These are phyloP conservation scores for Colletotrichum spaethianum DNA, from an alignment of 2,329 filamentous ascomycete genomes.

Conservation along the genomic window DNA sequence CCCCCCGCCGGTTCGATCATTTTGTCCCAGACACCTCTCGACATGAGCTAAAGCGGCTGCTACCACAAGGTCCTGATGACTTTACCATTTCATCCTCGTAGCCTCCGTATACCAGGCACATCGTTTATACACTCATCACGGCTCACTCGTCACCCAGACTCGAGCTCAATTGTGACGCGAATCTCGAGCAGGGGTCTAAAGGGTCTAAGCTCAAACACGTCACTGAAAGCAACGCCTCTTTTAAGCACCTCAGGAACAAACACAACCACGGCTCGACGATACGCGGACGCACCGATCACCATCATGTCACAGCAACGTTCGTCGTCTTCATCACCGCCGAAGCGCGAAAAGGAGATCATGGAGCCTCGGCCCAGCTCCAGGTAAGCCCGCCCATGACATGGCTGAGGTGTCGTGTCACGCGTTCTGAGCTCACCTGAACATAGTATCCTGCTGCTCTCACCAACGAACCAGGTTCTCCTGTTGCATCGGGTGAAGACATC, in stretches of 20 bases:
- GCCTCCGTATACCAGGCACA: neutral
- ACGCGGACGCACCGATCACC: neutral
- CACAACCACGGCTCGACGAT: neutral
- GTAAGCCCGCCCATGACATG: conserved; percentile 52
- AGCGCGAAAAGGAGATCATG: conserved; percentile 47
- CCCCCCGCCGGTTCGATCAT: neutral
- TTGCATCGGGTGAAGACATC: conserved; percentile 89
- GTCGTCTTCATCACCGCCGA: conserved; percentile 33
- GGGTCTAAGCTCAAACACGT: conserved; percentile 15
- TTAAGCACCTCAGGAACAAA: neutral
- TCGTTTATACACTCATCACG: neutral
- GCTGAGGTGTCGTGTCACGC: neutral
- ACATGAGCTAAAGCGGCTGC: conserved; percentile 13
- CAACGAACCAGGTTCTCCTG: conserved; percentile 88
- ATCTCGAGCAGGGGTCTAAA: neutral
- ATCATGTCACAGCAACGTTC: conserved; percentile 36
- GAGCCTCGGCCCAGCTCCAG: conserved; percentile 76
- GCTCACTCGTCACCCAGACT: neutral
- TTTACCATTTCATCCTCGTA: neutral
- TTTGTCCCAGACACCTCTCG: conserved; percentile 19
- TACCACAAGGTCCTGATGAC: conserved; percentile 9
- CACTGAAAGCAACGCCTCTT: conserved; percentile 4
- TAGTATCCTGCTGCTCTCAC: conserved; percentile 83
- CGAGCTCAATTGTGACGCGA: conserved; percentile 6
- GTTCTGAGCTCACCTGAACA: conserved; percentile 29